phyloP scores from a whole-genome alignment of 139 green algal species.

The Coelastrella sp. region DNA sequence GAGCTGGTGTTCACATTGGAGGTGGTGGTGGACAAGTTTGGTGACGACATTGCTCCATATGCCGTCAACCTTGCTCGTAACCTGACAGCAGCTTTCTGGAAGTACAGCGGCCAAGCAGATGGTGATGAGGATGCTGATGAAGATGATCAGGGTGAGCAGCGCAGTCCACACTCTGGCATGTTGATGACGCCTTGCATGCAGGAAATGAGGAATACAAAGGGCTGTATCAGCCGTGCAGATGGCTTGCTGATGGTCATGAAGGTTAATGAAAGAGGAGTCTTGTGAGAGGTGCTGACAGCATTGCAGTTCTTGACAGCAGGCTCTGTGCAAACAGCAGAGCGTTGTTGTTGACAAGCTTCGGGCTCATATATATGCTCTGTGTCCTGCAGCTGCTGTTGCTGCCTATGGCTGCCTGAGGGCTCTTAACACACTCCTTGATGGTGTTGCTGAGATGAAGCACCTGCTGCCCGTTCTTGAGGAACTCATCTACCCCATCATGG shows the following conservation, averaged over 20 bases:
- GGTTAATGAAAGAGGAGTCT: too few species aligned
- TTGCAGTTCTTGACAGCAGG: too few species aligned
- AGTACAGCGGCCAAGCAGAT: slow-evolving; percentile 55
- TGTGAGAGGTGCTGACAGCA: too few species aligned
- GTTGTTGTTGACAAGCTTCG: too few species aligned
- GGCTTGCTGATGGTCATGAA: too few species aligned
- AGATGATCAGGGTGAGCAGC: slow-evolving; percentile 43
- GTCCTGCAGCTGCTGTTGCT: slow-evolving; percentile 72
- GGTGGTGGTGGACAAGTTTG: slow-evolving; percentile 96
- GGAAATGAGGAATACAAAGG: neutral
- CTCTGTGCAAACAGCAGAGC: too few species aligned
- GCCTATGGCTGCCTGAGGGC: slow-evolving; percentile 91
- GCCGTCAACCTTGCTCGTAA: slow-evolving; percentile 81
- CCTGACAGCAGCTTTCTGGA: slow-evolving; percentile 75
- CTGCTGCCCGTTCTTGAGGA: slow-evolving; percentile 89
- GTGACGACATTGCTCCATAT: slow-evolving; percentile 93
- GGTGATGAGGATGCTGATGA: slow-evolving; percentile 74
- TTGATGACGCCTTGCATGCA: neutral
- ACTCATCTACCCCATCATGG: slow-evolving; percentile 89
- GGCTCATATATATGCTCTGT: too few species aligned
- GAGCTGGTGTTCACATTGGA: slow-evolving; percentile 96
- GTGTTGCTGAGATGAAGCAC: slow-evolving; percentile 75
- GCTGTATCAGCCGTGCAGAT: neutral
- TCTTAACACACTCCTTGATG: slow-evolving; percentile 92
- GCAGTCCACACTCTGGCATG: neutral